Evolutionary conservation across 1,139 yeast genomes (phyloP).

Genomic region (Geotrichum klebahnii): DNA sequence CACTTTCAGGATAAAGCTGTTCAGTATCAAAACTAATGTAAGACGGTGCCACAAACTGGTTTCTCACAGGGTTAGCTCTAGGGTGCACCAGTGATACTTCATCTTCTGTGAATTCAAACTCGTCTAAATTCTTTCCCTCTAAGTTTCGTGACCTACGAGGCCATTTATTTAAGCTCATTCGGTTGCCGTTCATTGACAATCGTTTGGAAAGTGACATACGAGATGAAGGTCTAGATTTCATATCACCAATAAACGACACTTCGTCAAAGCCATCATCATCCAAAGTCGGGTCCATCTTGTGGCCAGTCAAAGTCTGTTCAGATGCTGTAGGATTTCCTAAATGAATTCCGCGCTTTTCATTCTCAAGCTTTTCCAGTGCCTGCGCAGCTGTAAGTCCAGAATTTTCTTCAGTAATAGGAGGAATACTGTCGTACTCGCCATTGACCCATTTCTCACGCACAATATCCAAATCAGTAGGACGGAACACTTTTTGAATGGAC

Average conservation of each 20-base stretch:
- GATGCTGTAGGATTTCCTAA: neutral
- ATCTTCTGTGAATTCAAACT: constrained; percentile 16
- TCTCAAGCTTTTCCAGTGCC: constrained; percentile 15
- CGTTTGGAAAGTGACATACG: constrained; percentile 8
- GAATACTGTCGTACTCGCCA: constrained; percentile 28
- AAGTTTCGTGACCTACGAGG: constrained; percentile 1
- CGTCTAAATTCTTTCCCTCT: constrained; percentile 13
- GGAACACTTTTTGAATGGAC: constrained; percentile 54
- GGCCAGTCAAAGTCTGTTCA: neutral
- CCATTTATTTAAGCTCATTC: neutral
- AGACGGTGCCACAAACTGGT: constrained; percentile 1
- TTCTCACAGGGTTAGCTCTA: neutral
- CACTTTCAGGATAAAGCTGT: constrained; percentile 17
- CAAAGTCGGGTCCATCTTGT: neutral
- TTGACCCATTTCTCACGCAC: constrained; percentile 57
- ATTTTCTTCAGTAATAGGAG: constrained; percentile 19
- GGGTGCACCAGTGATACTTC: constrained; percentile 9
- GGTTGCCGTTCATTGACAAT: neutral
- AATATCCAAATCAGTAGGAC: constrained; percentile 79
- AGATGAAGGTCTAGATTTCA: neutral
- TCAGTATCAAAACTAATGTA: constrained; percentile 16
- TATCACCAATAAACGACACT: constrained; percentile 1
- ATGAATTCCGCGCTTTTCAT: neutral
- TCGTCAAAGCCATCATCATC: constrained; percentile 2
- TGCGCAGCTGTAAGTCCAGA: constrained; percentile 22